phyloP scores from a whole-genome alignment of 331 rosid species.

The Quercus tomentella region DNA sequence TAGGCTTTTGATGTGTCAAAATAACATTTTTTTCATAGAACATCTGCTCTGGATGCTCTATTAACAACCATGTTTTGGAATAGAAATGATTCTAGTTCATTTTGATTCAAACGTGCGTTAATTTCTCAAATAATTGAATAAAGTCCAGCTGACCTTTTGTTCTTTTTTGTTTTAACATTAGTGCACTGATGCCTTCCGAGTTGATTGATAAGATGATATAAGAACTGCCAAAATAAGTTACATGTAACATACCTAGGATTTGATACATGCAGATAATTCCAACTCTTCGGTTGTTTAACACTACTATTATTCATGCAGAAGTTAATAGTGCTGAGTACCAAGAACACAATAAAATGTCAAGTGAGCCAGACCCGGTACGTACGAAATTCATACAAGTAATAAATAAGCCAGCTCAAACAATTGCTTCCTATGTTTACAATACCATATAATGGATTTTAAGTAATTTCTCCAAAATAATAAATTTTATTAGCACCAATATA shows the following conservation, averaged over 20 bases:
- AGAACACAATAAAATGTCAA: background rate
- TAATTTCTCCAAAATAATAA: background rate
- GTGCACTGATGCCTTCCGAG: too few relatives aligned
- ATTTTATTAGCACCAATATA: background rate
- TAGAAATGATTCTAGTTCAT: too few relatives aligned
- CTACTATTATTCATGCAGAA: background rate
- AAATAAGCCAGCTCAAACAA: background rate
- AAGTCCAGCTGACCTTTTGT: too few relatives aligned
- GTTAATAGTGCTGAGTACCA: background rate
- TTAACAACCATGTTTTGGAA: too few relatives aligned
- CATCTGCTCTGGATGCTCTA: too few relatives aligned
- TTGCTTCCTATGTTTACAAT: background rate
- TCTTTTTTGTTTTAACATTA: too few relatives aligned
- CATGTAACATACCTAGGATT: slow-evolving; percentile 8
- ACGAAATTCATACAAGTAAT: background rate
- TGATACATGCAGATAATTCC: background rate
- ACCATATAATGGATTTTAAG: too few relatives aligned
- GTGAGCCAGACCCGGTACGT: background rate
- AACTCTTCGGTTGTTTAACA: background rate
- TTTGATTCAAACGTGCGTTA: too few relatives aligned
- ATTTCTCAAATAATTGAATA: too few relatives aligned
- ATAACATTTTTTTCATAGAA: too few relatives aligned
- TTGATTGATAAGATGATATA: slow-evolving; percentile 66
- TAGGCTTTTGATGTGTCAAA: too few relatives aligned
- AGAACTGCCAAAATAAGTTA: slow-evolving; percentile 62